Evolutionary conservation across 1,139 yeast species (phyloP), one percentile per base, ranked within the genome.

Genomic region (Sugiyamaella japonica): DNA sequence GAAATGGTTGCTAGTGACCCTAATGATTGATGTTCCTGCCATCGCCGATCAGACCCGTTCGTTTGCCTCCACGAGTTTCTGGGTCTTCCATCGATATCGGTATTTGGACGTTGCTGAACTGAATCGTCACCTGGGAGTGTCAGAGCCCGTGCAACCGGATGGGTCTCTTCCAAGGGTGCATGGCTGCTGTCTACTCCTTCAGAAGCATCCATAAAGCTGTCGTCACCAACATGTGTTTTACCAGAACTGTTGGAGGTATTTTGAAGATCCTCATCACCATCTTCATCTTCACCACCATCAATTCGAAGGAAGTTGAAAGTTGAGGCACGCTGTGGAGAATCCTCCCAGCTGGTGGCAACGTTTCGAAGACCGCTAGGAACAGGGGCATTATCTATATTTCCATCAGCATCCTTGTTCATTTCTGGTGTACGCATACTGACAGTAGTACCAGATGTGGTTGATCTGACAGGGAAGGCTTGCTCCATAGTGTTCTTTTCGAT

Each of bases 1-100:
- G 93, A 85, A 28, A 90, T 93, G 0, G 97, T 89, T 36, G 93
- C 91, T 60, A 87, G 66, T 0, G 97, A 87, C 34, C 80, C 81
- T 56, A 82, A 76, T 16, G 95, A 86, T 49, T 81, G 82, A 62
- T 86, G 78, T 46, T 78, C 76, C 57, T 76, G 77, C 73, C 78
- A 73, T 55, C 72, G 60, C 37, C 66, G 66, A 44, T 68, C 74
- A 3, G 77, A 69, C 25, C 71, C 71, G 52, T 71, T 65, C 0
- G 80, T 78, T 58, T 76, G 78, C 68, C 97, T 77, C 97, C 98
- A 89, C 6, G 97, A 89, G 68, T 82, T 82, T 59, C 72, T 66
- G 8, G 76, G 72, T 48, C 56, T 66, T 3, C 66, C 66, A n/a
- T 46, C 57, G 28, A 54, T 56, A 25, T 48, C 51, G 7, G 29